A percentile compares a stretch with the other conserved stretches of the same genome.
Evolutionary conservation across 495 filamentous ascomycete species (phyloP).

Genomic region (Usnea hakonensis): DNA sequence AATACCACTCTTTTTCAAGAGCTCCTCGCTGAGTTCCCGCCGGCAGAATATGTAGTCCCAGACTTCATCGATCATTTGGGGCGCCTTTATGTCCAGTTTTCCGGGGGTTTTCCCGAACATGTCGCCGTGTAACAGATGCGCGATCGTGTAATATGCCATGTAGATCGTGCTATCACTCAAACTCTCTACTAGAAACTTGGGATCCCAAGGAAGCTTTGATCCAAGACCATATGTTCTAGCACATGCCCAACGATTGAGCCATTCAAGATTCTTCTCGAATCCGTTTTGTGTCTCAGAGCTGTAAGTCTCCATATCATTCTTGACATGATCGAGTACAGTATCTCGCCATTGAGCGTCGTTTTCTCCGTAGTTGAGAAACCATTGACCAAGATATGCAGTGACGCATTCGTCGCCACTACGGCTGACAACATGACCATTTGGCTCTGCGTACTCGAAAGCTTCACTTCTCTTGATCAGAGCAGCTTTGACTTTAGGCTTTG

Average conservation of each 20-base stretch:
- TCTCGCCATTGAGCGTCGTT: conserved; percentile 69
- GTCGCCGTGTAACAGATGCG: conserved; percentile 75
- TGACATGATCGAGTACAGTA: conserved; percentile 63
- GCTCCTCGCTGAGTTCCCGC: conserved; percentile 55
- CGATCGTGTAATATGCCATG: conserved; percentile 94
- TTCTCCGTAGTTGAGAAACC: conserved; percentile 95
- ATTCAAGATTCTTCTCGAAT: conserved; percentile 76
- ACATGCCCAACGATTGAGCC: conserved; percentile 95
- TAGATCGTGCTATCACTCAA: conserved; percentile 89
- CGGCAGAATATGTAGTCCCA: conserved; percentile 90
- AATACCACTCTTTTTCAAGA: conserved; percentile 58
- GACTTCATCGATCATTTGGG: conserved; percentile 91
- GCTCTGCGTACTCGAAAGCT: conserved; percentile 89
- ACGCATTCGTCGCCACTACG: conserved; percentile 85
- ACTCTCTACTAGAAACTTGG: conserved; percentile 83
- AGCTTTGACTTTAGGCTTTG: conserved; percentile 78
- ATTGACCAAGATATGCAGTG: conserved; percentile 89
- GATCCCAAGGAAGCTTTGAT: conserved; percentile 93
- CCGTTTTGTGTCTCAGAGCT: conserved; percentile 69
- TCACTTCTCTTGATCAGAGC: conserved; percentile 69
- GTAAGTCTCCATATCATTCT: conserved; percentile 71
- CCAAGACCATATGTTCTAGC: conserved; percentile 87
- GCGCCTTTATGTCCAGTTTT: conserved; percentile 56
- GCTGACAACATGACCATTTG: conserved; percentile 78
- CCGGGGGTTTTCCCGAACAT: conserved; percentile 71